Conservation (phyloP, 805 yeast genomes). For the Wickerhamiella sorbophila region DNA sequence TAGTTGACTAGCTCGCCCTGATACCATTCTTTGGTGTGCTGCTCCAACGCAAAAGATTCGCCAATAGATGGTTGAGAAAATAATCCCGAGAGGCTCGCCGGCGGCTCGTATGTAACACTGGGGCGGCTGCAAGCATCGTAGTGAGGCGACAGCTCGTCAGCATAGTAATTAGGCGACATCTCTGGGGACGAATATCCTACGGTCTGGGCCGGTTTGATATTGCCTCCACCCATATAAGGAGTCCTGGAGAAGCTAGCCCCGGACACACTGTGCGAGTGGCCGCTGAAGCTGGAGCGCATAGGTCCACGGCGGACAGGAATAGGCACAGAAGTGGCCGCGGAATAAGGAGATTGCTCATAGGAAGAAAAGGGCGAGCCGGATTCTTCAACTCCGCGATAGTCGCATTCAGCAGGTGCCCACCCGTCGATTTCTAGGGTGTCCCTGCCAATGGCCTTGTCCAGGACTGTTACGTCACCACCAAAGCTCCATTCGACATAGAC, state of each 20-base stretch:
- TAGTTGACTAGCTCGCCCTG: background rate
- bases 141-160: background rate
- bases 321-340: background rate
- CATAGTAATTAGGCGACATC: background rate
- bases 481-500: background rate
- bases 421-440: background rate
- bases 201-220: background rate
- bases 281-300: background rate
- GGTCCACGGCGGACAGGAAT: slow-evolving; percentile 1
- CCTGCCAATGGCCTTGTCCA: background rate
- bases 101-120: background rate
- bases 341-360: background rate
- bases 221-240: background rate
- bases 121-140: background rate
- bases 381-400: no score
- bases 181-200: background rate
- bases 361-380: background rate
- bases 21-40: background rate
- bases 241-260: background rate
- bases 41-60: background rate
- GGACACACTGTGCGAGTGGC: background rate
- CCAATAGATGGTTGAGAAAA: background rate
- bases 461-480: background rate
- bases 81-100: background rate
- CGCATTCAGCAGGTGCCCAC: background rate